Evolutionary conservation across 208 protist species (phyloP), one percentile per base, ranked within the genome.

Genomic region (Baffinella frigidus): DNA sequence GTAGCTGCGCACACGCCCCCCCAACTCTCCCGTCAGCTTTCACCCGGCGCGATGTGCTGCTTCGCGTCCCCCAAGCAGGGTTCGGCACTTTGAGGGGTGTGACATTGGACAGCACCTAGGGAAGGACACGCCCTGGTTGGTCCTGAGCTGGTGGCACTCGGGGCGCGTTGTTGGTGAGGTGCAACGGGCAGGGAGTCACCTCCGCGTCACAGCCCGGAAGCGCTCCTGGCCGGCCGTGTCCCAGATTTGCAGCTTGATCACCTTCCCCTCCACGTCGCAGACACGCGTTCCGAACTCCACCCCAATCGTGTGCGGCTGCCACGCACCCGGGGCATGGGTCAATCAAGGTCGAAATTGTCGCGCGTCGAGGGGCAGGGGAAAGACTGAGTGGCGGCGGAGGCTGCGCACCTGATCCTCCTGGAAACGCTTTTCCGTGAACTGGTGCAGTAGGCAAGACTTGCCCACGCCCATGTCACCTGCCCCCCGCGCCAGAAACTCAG

Each of bases 231-330:
- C 95, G 30, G 95, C 95, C 0, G 97, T 99, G 93, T 99, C 98
- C 97, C 98, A 99, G 93, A 99, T 98, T 93, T 99, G 98, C 62
- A 99, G 95, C 95, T 99, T 99, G 89, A 99, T 98, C 20, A 68
- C 83, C 61, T 92, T 92, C 30, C 84, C 41, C 5, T 84, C 7
- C 0, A 99, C 96, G 93, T 98, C 97, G 20, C 98, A 96, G 43
- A 98, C 96, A 44, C 97, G 95, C 36, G 98, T 99, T 71, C 98
- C 98, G 94, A 99, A 99, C 94, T 99, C 98, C 0, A 99, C 98
- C 87, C 98, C 98, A 94, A 99, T 99, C 45, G 98, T 99, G 94
- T 99, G 98, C 27, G 97, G 97, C 20, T 96, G 96, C 92, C 98
- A n/a, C n/a, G 97, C 43, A 96, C 95, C 80, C 36, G 17, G 11